Evolutionary conservation across 768 basidiomycete species (phyloP), one percentile per base, ranked within the genome.

Genomic region (Lactarius hatsudake): DNA sequence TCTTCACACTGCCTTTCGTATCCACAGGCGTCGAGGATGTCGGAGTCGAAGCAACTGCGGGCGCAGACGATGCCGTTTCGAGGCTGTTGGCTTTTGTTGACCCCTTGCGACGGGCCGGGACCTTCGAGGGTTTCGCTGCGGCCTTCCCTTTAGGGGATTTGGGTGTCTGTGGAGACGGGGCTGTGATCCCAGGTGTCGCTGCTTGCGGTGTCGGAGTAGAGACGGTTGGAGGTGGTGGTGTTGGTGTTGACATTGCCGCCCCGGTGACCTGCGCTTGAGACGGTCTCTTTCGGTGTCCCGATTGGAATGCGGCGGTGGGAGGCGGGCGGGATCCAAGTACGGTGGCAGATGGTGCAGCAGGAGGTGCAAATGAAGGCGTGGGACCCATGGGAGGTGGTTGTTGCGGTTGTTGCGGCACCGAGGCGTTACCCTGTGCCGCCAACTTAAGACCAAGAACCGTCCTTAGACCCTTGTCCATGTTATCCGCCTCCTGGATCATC

Each of bases 131-230:
- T 75, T 85, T 89, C n/a, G 80, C 53, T 18, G 76, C 62, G 1
- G 79, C 73, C 74, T 85, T 90, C 61, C 75, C 75, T 73, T 87
- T 89, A 0, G 91, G 91, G 5, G 91, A 91, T 75, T 87, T 91
- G 1, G 88, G 84, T 5, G 70, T 71, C 55, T 71, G 70, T 61
- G 70, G 70, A 40, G 70, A 71, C 26, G 68, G 53, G 5, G 65
- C 65, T 23, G 65, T 59, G 26, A 66, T 53, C n/a, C 68, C 55
- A 28, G 70, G 70, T n/a, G 70, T 69, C 9, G 59, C 36, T 9
- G 64, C 68, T 48, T 66, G 70, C 8, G 64, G 58, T n/a, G 64
- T 65, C 13, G 70, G 68, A 18, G 70, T 70, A 7, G 70, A 69
- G n/a, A 43, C 58, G 5, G 64, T 10, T 3, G 53, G 59, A 12